Base-by-base conservation (phyloP, 2,329 filamentous ascomycete genomes). In the Xylariomycetidae sp. region DNA sequence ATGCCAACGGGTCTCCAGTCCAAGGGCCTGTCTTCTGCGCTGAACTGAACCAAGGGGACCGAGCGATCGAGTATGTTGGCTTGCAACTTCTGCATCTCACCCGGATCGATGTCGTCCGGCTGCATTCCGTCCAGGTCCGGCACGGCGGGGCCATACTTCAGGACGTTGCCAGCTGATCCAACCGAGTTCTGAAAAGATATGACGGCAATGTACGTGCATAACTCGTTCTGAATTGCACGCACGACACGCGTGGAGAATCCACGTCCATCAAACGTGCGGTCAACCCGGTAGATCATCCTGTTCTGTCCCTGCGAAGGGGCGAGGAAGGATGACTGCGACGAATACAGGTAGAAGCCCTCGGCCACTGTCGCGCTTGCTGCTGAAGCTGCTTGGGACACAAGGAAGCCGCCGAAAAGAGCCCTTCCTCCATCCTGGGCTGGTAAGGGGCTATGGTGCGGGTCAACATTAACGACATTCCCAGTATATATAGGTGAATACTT, bases 261-360 rank as follows among this genome's bases (percentile, higher is more conserved):
- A 2, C 38, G 40, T 1, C 43, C 38, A 12, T 41, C 38, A 8
- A 30, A 32, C 3, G 28, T 34, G 9, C 37, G 30, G 6, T 42
- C 32, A 9, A 44, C 34, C 10, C 35, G 23, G 15, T 44, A 42
- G 13, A 8, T 35, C 2, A 41, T 30, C n/a, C 19, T 13, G 7
- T 19, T 19, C 10, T 35, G 17, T 2, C 27, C 35, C 13, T 26
- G 35, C 9, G 33, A 19, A 8, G 41, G 33, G 13, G 23, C 30
- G 8, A 44, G 25, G 28, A 42, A 44, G 4, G 43, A 40, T 2
- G 41, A 46, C 14, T 44, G 43, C 19, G 39, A 40, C 12, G 35
- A 37, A 22, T 42, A 40, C 3, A 37, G 19, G n/a, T 35, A 14
- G 13, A 42, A 42, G 5, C n/a, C 28, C 4, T 14, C 6, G 4